A percentile compares a stretch with the other conserved stretches of the same genome.
phyloP scores from a whole-genome alignment of 192 early-diverging fungal species.

The Paraglomus brasilianum region DNA sequence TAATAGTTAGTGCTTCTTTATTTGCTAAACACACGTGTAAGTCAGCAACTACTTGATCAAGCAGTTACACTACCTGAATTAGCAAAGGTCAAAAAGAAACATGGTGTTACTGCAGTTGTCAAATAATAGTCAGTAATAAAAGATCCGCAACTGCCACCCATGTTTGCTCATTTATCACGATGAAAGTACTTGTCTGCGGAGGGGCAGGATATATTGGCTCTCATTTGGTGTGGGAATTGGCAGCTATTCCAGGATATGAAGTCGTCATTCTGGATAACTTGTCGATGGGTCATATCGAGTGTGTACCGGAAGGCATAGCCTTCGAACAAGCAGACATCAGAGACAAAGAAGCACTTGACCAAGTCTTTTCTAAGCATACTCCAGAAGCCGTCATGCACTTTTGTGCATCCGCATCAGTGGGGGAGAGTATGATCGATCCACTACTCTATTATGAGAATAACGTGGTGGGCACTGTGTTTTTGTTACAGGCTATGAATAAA shows the following conservation, averaged over 20 bases:
- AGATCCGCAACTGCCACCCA: too few species aligned
- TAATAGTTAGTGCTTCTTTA: too few species aligned
- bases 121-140: too few species aligned
- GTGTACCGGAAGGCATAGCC: slow-evolving; percentile 18
- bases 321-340: slow-evolving; percentile 48
- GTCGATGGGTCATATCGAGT: slow-evolving; percentile 44
- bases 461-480: slow-evolving; percentile 80
- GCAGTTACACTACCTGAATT: too few species aligned
- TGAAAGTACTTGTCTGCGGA: slow-evolving; percentile 57
- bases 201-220: slow-evolving; percentile 90
- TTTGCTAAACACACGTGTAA: too few species aligned
- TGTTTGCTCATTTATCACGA: background rate
- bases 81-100: too few species aligned
- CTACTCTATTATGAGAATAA: slow-evolving; percentile 91
- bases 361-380: slow-evolving; percentile 40
- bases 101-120: too few species aligned
- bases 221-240: slow-evolving; percentile 81
- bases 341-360: slow-evolving; percentile 37
- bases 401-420: slow-evolving; percentile 81
- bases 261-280: slow-evolving; percentile 89
- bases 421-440: slow-evolving; percentile 75
- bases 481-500: slow-evolving; percentile 77
- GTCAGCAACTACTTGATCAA: too few species aligned
- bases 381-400: slow-evolving; percentile 70
- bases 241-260: slow-evolving; percentile 57